Evolutionary conservation across 306 rosid genomes (phyloP), one percentile per base, ranked within the genome.

Genomic region (Citrullus amarus): DNA sequence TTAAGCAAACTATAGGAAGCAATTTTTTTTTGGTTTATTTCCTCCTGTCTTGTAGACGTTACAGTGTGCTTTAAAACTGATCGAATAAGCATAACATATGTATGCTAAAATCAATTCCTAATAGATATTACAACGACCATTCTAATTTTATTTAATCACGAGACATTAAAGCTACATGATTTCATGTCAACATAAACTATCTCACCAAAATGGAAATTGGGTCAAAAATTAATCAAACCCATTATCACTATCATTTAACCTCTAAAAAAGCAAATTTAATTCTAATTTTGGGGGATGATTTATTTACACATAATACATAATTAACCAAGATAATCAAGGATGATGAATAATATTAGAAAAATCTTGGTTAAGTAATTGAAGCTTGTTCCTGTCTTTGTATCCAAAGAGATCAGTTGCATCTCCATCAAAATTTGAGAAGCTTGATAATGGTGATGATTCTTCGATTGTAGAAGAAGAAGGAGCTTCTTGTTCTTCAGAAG

Each of bases 331-430:
- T 5, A 16, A 53, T 53, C 57, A 53, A 53, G 2, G 57, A 53
- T 53, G 87, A 85, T 91, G 80, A 80, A 83, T 86, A 81, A 17
- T 17, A 66, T 9, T 18, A 66, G 89, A 85, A 65, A 88, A 88
- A 71, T 87, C 88, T 9, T 88, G 75, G n/a, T 16, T 15, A 48
- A 86, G 86, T 9, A 95, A 88, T 82, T 86, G 88, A 69, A 92
- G 89, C 85, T 90, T 97, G 82, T 95, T 95, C 97, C 93, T 87
- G 38, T 86, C 66, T 86, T 85, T 34, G 77, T 78, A 78, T 25
- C 59, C 71, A 59, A 78, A 78, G 5, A 58, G 43, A 61, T 78
- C 58, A 46, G 56, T 38, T 22, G 53, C 74, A 67, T 78, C 81
- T 4, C 79, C 62, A 79, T 4, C n/a, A 68, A 84, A 46, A 50